Base-by-base conservation (phyloP, 805 yeast genomes). In the Hanseniaspora meyeri region DNA sequence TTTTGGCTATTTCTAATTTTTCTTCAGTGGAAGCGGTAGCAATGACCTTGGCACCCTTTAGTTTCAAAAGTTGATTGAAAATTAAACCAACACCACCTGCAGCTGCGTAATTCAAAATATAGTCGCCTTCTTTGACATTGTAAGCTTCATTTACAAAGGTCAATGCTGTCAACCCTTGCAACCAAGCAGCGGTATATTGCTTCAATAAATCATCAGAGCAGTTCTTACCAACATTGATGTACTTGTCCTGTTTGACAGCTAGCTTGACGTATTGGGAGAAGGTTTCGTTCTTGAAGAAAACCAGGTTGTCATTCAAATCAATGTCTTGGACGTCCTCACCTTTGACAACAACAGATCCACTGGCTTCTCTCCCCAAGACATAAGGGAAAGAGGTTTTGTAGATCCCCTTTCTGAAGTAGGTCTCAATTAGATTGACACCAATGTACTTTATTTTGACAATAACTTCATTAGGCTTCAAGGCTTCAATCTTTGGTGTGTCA, bases 1-100 rank as follows among this genome's bases (percentile, higher is more conserved):
- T 67, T 65, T 82, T 78, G 16, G 87, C 95, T 38, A 81, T 62
- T 54, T 74, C 68, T 61, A 84, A 75, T 69, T 90, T 90, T 57
- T 77, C 95, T 31, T 76, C 79, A 12, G 87, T 74, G 1, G 96
- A 87, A 6, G 95, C 93, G 40, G 85, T 74, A 2, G 95, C 96
- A 69, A 90, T 88, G 48, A 82, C 89, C 60, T 79, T 82, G 4
- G 89, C 96, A 20, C 95, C 95, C 50, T 72, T 74, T 27, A 69
- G 64, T 34, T 74, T 68, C 51, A 84, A 69, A 68, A 89, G 71
- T 67, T 89, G 96, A 51, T 75, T 73, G 55, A 88, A 71, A 19
- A 87, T 62, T 52, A 79, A 75, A 5, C 97, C 97, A 51, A 87
- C 91, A 57, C 97, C 96, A 48, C 97, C 97, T 2, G 97, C 96